Evolutionary conservation across 495 filamentous ascomycete species (phyloP), one percentile per base, ranked within the genome.

Genomic region (Penicillium parvum): DNA sequence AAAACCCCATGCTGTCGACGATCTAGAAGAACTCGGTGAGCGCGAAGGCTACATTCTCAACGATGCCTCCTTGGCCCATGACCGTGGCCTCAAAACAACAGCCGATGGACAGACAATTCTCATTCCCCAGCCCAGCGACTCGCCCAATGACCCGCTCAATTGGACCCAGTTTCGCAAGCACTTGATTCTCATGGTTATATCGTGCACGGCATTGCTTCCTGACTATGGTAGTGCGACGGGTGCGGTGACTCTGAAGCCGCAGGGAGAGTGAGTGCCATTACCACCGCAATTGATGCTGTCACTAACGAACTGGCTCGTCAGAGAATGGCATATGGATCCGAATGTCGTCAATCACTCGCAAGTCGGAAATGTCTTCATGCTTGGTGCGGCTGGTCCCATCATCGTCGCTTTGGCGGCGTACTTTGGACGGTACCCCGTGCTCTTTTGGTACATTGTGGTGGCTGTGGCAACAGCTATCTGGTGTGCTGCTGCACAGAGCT

Each of bases 141-240:
- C 79, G 39, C 65, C 71, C 0, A 63, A 75, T 35, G 81, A 84
- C 49, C 79, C 79, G 0, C 60, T 85, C 22, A 83, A 82, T 51
- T 84, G 79, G 80, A 61, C 47, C 23, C 55, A 54, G 46, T 47
- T 43, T 12, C 75, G 66, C 48, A 84, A 83, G 53, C 66, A 78
- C 39, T 11, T 74, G 15, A 74, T 77, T 26, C 66, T 83, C 0
- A 61, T 74, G 12, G 59, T 81, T 10, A 67, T 83, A 7, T 66
- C 73, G 0, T 54, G 63, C n/a, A 68, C 65, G 11, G 72, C 78
- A 0, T 78, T 82, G 47, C 49, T 82, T 4, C 69, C 77, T 0
- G 79, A 83, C 45, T 83, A 73, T 65, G 76, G 76, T 2, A 71
- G 65, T 46, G 75, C 70, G 0, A 75, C 70, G 0, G 81, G 77